These are phyloP conservation scores for Trypanosoma lewisi DNA, from an alignment of 208 protist species.

Conservation along the genomic window DNA sequence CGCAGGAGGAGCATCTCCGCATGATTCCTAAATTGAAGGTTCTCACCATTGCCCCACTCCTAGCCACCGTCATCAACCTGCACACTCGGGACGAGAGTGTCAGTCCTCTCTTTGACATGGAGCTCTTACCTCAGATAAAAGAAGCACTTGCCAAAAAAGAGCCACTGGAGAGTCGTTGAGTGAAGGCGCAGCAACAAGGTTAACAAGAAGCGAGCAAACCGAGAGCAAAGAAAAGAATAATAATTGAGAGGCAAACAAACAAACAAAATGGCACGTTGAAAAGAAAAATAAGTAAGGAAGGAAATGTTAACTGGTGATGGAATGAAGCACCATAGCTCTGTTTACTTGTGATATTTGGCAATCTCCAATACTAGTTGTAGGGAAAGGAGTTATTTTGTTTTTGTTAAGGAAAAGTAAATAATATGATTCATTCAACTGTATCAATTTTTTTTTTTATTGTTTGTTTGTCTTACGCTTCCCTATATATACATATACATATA, in stretches of 20 bases:
- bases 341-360: not conserved
- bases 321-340: no score
- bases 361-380: not conserved
- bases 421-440: not conserved
- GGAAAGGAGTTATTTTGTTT: not conserved
- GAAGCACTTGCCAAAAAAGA: no score
- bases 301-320: no score
- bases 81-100: conserved; percentile 72
- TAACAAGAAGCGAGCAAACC: not conserved
- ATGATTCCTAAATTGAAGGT: conserved; percentile 84
- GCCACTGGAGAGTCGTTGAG: not conserved
- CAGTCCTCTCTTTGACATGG: conserved; percentile 54
- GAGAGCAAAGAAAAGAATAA: conserved; percentile 4
- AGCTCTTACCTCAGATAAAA: no score
- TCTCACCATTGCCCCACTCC: conserved; percentile 84
- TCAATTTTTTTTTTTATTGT: conserved; percentile 8
- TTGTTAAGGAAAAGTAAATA: no score
- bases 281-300: no score
- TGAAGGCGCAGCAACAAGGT: no score
- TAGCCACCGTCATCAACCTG: conserved; percentile 79
- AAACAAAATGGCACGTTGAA: not conserved
- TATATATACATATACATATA: not conserved
- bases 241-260: not conserved
- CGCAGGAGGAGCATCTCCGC: conserved; percentile 76
- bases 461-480: no score